Percentiles rank a stretch among this genome's conserved stretches.
Evolutionary conservation across 2,329 filamentous ascomycete genomes (phyloP).

Genomic region (Paecilomyces dactylethromorphus): DNA sequence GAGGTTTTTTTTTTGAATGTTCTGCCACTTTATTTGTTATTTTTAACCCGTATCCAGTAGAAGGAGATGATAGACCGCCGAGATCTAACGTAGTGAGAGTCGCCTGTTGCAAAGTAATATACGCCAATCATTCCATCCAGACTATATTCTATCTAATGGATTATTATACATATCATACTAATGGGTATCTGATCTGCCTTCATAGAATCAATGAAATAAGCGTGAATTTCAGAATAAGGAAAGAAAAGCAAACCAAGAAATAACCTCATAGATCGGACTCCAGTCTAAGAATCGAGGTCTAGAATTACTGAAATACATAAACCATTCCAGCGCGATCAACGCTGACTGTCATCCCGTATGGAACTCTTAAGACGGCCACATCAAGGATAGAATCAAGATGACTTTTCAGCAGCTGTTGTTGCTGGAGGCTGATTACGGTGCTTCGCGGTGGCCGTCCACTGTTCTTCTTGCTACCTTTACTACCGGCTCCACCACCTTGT

Average conservation of each 20-base stretch:
- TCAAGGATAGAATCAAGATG: slow-evolving; percentile 86
- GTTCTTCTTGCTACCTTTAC: slow-evolving; percentile 24
- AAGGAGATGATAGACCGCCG: too few species aligned
- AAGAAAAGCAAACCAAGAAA: not conserved
- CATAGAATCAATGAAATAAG: not conserved
- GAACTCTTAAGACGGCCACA: slow-evolving; percentile 78
- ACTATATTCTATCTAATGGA: not conserved
- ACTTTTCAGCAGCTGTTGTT: slow-evolving; percentile 76
- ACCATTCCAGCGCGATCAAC: slow-evolving; percentile 84
- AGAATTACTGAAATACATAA: slow-evolving; percentile 63
- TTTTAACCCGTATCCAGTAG: too few species aligned
- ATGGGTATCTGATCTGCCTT: not conserved
- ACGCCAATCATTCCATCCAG: not conserved
- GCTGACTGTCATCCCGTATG: slow-evolving; percentile 88
- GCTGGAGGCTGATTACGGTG: slow-evolving; percentile 80
- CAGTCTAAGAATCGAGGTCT: not conserved
- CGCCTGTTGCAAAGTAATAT: not conserved
- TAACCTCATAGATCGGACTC: not conserved
- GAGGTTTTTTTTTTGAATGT: too few species aligned
- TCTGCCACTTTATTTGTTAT: too few species aligned
- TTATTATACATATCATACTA: not conserved
- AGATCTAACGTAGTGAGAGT: too few species aligned
- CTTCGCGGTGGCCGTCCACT: slow-evolving; percentile 56
- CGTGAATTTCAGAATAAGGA: not conserved
- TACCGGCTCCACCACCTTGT: slow-evolving; percentile 20